phyloP scores from a whole-genome alignment of 345 rosid species.

The Aegle marmelos region DNA sequence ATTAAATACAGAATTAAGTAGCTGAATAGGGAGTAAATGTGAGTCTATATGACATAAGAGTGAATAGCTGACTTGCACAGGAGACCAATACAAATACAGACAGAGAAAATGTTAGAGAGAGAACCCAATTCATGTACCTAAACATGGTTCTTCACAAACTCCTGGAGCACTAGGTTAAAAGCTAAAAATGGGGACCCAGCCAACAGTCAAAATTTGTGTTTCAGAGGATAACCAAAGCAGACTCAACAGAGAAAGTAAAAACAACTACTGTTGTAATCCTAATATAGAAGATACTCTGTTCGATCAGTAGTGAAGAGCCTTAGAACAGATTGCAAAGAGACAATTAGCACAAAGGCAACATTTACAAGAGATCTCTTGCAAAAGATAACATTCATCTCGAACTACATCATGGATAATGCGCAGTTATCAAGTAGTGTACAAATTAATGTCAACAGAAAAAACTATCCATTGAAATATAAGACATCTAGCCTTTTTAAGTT shows the following conservation, averaged over 20 bases:
- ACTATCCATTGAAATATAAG: neutral
- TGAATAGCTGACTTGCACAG: neutral
- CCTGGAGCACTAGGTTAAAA: neutral
- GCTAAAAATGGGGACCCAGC: neutral
- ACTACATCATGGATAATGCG: neutral
- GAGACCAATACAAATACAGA: neutral
- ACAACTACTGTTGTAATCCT: neutral
- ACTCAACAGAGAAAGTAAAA: neutral
- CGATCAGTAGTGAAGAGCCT: neutral
- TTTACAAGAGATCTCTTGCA: neutral
- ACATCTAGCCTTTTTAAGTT: neutral
- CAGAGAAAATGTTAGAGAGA: neutral
- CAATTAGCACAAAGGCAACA: neutral
- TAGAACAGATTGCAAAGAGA: neutral
- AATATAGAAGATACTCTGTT: neutral
- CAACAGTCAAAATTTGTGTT: neutral
- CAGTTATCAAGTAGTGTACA: neutral
- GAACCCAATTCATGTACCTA: neutral
- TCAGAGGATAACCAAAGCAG: neutral
- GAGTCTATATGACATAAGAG: neutral
- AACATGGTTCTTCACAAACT: neutral
- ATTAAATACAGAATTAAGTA: neutral
- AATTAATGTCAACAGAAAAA: neutral
- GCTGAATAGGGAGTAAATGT: neutral
- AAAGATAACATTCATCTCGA: neutral